Conservation (phyloP, 192 early-diverging fungal genomes). For the Umbelopsis vinacea region DNA sequence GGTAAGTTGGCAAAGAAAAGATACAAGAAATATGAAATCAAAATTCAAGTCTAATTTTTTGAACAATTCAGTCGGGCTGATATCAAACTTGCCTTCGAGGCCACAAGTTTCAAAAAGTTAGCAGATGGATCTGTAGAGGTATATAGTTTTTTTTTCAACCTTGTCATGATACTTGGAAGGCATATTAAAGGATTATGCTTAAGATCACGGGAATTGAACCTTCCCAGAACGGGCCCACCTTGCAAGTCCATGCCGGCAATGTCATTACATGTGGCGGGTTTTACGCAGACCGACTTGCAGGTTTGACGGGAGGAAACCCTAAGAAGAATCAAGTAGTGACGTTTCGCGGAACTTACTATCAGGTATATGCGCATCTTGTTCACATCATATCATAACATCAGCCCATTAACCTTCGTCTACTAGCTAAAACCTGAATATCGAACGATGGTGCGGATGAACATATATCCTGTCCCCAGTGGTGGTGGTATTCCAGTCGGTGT, state of each 20-base stretch:
- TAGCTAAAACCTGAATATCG: conserved; percentile 36
- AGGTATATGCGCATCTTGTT: neutral
- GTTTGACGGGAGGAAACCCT: conserved; percentile 30
- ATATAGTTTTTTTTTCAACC: neutral
- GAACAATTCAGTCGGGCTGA: conserved; percentile 30
- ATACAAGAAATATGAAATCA: neutral
- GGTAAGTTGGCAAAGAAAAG: conserved; percentile 18
- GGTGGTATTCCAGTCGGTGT: conserved; percentile 42
- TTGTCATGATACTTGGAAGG: too few species aligned
- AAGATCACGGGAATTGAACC: conserved; percentile 36
- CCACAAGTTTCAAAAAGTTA: conserved; percentile 31
- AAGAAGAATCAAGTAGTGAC: conserved; percentile 27
- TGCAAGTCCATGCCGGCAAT: conserved; percentile 28
- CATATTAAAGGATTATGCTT: too few species aligned
- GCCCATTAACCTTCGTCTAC: neutral
- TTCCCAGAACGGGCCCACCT: conserved; percentile 25
- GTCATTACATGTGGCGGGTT: conserved; percentile 43
- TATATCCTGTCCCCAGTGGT: conserved; percentile 43
- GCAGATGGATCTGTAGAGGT: conserved; percentile 32
- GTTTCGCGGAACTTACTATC: conserved; percentile 42
- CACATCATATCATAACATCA: neutral
- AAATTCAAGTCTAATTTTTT: neutral
- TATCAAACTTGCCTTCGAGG: conserved; percentile 43
- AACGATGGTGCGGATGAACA: conserved; percentile 34
- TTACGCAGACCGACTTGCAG: conserved; percentile 37